These are phyloP conservation scores for Choanephora cucurbitarum DNA, from an alignment of 371 early-diverging fungal genomes.

Conservation along the genomic window DNA sequence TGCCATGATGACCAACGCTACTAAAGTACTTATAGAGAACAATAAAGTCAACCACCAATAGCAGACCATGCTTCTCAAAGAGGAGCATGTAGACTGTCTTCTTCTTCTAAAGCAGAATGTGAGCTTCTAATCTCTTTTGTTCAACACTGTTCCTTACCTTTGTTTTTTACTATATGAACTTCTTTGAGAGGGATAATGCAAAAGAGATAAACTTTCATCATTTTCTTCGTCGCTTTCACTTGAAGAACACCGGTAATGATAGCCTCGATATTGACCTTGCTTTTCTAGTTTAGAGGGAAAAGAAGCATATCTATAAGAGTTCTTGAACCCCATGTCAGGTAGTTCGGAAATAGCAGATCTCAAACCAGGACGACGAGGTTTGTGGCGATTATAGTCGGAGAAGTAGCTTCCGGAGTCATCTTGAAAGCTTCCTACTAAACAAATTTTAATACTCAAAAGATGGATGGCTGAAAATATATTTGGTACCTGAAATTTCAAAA, in stretches of 20 bases:
- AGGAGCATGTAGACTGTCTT: background rate
- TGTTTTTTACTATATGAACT: background rate
- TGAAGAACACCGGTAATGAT: slow-evolving; percentile 10
- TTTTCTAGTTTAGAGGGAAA: slow-evolving; percentile 12
- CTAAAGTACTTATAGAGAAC: background rate
- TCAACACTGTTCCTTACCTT: background rate
- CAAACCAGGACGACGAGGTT: slow-evolving; percentile 34
- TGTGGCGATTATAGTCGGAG: slow-evolving; percentile 15
- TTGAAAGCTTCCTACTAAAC: background rate
- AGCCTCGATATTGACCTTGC: background rate
- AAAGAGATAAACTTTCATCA: slow-evolving; percentile 24
- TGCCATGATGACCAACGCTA: slow-evolving; percentile 14
- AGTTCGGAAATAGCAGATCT: slow-evolving; percentile 45
- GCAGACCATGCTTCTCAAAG: slow-evolving; percentile 1
- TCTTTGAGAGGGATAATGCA: slow-evolving; percentile 14
- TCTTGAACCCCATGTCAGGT: slow-evolving; percentile 26
- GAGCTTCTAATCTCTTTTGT: slow-evolving; percentile 8
- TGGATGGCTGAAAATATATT: background rate
- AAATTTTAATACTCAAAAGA: background rate
- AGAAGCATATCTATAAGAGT: slow-evolving; percentile 18
- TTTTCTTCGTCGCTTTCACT: slow-evolving; percentile 20
- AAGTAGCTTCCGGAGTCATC: slow-evolving; percentile 14
- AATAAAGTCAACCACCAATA: slow-evolving; percentile 8
- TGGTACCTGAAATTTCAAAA: slow-evolving; percentile 12
- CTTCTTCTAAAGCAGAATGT: background rate